Base-by-base conservation (phyloP, 805 yeast genomes). In the Cyberlindnera maritima region DNA sequence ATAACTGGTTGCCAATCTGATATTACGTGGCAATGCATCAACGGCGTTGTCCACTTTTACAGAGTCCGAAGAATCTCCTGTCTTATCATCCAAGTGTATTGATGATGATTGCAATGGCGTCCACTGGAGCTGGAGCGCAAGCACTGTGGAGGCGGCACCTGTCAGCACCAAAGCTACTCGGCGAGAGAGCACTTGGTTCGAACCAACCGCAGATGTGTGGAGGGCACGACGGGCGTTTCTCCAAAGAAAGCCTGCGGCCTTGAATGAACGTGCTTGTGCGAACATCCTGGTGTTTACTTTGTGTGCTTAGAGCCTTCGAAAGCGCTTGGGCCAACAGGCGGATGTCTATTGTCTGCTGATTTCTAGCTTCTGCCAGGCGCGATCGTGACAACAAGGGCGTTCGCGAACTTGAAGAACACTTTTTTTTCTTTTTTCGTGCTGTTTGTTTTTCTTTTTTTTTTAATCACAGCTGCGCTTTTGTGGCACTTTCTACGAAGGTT, bases 31-130 rank as follows among this genome's bases (percentile, higher is more conserved):
- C 2, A 58, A 44, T 12, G 82, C 77, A 38, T 71, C 70, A n/a
- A 81, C 71, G 1, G 74, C 63, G 3, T 71, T 66, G 55, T 80
- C 83, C 2, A 80, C 80, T 18, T 57, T 54, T n/a, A 79, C 69
- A 1, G 70, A 51, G 29, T 63, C 44, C 3, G 51, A 53, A 1
- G 13, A 5, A 25, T 55, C 55, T 5, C 35, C 28, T 12, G 42
- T 17, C 11, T 37, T 46, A 32, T 50, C 52, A 37, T 55, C 58
- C 13, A 50, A 43, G 6, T 41, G 13, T 15, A 57, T 47, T 19
- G 44, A 39, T 14, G 21, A 39, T 14, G 21, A 15, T 12, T 4
- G 34, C 26, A 7, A 28, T 5, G 14, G 19, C 18, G 33, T 28
- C 31, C 31, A 28, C n/a, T 20, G 34, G n/a, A n/a, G n/a, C n/a